phyloP scores from a whole-genome alignment of 257 asterid species.

The Solanum chmielewskii region DNA sequence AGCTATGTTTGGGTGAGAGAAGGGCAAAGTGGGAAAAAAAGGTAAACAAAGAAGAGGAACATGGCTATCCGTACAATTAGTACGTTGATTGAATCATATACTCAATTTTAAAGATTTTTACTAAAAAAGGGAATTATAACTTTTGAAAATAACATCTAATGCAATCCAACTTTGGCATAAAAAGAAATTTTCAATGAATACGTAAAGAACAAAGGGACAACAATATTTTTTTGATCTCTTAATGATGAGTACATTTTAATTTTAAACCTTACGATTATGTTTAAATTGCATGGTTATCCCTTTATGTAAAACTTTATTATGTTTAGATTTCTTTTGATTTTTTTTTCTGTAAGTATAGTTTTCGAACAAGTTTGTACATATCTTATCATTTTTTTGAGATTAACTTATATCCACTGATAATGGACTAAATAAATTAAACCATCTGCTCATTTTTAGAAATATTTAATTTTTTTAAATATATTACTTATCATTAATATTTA shows the following conservation, averaged over 20 bases:
- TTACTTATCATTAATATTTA: too few species aligned
- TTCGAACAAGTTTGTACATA: accelerated
- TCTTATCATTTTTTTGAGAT: too few species aligned
- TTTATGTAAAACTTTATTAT: neutral
- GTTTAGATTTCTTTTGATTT: neutral
- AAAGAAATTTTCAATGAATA: neutral
- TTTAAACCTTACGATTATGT: too few species aligned
- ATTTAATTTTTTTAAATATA: too few species aligned
- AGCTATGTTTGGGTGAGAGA: neutral
- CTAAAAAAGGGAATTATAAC: neutral
- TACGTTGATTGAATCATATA: neutral
- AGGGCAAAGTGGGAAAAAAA: neutral
- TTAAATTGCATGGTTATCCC: neutral
- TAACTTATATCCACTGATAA: too few species aligned
- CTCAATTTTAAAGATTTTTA: neutral
- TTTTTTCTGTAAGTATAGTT: neutral
- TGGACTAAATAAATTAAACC: too few species aligned
- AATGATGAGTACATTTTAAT: neutral
- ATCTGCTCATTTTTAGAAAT: too few species aligned
- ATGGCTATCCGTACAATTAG: neutral
- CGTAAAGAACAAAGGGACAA: neutral
- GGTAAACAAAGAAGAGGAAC: neutral
- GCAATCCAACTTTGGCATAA: neutral
- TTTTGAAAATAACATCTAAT: neutral
- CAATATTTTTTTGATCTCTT: neutral